Evolutionary conservation across 2,329 filamentous ascomycete species (phyloP).

Genomic region (Elsinoe australis): DNA sequence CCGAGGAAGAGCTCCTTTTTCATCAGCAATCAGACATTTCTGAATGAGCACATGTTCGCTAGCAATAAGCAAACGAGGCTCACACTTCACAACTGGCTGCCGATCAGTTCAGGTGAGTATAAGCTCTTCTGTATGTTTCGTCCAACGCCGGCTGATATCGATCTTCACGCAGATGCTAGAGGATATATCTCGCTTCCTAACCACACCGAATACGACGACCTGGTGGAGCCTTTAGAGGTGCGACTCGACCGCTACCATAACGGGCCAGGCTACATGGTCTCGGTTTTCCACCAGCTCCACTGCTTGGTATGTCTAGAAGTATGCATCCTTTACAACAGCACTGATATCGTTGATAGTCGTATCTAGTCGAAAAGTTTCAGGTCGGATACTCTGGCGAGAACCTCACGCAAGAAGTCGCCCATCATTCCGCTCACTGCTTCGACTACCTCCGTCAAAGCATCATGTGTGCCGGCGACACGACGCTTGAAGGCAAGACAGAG

Average conservation of each 20-base stretch:
- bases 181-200: background rate
- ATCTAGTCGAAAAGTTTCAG: slow-evolving; percentile 19
- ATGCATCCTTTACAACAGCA: too few relatives aligned
- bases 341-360: slow-evolving; percentile 23
- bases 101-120: background rate
- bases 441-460: slow-evolving; percentile 26
- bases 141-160: background rate
- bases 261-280: slow-evolving; percentile 25
- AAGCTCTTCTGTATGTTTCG: background rate
- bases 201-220: background rate
- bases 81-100: background rate
- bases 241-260: background rate
- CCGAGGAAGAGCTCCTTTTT: background rate
- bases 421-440: slow-evolving; percentile 23
- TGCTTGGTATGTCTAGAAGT: slow-evolving; percentile 27
- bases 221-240: background rate
- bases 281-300: slow-evolving; percentile 32
- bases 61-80: background rate
- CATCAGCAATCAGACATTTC: background rate
- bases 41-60: background rate
- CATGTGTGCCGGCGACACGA: slow-evolving; percentile 26
- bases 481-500: slow-evolving; percentile 20
- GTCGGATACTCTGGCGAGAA: slow-evolving; percentile 19
- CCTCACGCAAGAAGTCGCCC: slow-evolving; percentile 21
- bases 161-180: background rate